Percentiles rank a stretch among this genome's conserved stretches.
These are phyloP conservation scores for Naganishia vaughanmartiniae DNA, from an alignment of 768 basidiomycete genomes.

Conservation along the genomic window DNA sequence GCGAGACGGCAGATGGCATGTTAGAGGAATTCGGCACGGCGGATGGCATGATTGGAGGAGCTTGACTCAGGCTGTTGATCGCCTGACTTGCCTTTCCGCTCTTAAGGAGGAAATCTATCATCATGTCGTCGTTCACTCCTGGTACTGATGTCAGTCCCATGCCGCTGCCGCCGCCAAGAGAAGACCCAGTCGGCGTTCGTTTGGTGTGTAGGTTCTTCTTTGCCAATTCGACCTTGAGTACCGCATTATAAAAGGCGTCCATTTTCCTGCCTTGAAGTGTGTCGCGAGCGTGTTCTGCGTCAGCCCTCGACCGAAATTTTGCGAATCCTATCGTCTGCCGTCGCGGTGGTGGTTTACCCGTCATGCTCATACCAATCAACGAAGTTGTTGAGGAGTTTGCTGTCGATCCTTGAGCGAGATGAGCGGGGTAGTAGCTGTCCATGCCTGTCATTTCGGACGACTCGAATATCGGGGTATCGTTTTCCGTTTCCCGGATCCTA, in stretches of 20 bases:
- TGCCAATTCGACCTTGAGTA: conserved; percentile 97
- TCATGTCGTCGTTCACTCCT: conserved; percentile 56
- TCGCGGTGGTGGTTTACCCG: conserved; percentile 47
- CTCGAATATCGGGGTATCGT: conserved; percentile 5
- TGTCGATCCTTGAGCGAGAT: conserved; percentile 18
- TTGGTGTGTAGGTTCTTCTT: conserved; percentile 99
- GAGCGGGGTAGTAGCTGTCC: conserved; percentile 21
- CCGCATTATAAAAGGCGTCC: conserved; percentile 86
- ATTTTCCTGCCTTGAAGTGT: conserved; percentile 82
- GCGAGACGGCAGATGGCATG: not conserved
- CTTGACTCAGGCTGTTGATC: conserved; percentile 14
- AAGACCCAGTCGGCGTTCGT: conserved; percentile 54
- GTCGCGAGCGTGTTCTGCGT: conserved; percentile 84
- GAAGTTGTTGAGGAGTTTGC: conserved; percentile 29
- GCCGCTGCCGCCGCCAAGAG: conserved; percentile 4
- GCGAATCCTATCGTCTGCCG: conserved; percentile 99
- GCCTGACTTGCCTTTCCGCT: conserved; percentile 35
- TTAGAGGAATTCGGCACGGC: not conserved
- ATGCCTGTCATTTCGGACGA: conserved; percentile 7
- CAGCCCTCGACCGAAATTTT: conserved; percentile 81
- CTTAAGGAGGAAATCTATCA: conserved; percentile 43
- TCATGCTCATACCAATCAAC: conserved; percentile 25
- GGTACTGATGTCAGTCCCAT: not conserved
- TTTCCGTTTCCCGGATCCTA: not conserved
- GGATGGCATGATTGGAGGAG: conserved; percentile 12